A percentile compares a stretch with the other conserved stretches of the same genome.
These are phyloP conservation scores for Umbelopsis sp. DNA, from an alignment of 192 early-diverging fungal genomes.

Conservation along the genomic window DNA sequence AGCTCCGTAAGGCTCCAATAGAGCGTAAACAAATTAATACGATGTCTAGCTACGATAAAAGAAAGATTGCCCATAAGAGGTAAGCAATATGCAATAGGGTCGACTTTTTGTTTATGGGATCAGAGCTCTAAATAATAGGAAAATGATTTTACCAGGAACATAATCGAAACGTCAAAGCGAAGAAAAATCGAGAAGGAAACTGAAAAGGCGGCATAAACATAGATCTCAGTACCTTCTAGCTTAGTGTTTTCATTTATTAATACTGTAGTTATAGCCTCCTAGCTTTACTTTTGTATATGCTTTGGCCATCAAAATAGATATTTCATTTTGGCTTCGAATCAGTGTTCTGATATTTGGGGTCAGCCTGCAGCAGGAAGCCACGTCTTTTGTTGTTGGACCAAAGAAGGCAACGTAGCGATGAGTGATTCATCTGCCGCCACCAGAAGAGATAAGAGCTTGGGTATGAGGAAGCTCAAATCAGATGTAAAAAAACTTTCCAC, in stretches of 20 bases:
- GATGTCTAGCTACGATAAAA: slow-evolving; percentile 72
- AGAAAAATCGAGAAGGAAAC: slow-evolving; percentile 29
- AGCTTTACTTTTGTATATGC: not conserved
- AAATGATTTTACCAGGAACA: slow-evolving; percentile 25
- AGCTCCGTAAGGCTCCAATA: slow-evolving; percentile 72
- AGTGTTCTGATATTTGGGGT: no score
- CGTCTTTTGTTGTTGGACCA: no score
- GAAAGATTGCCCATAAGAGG: slow-evolving; percentile 68
- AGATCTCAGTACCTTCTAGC: no score
- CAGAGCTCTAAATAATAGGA: not conserved
- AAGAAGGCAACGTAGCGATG: no score
- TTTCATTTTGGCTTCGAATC: no score
- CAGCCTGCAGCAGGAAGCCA: no score
- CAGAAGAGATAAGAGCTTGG: no score
- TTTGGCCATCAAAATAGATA: slow-evolving; percentile 1
- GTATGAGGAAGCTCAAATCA: no score
- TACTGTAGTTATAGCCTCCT: not conserved
- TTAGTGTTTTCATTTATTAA: not conserved
- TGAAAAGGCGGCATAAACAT: not conserved
- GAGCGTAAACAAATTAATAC: slow-evolving; percentile 79
- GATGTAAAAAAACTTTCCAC: no score
- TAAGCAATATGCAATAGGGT: slow-evolving; percentile 33
- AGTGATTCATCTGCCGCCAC: no score
- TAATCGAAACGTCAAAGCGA: slow-evolving; percentile 42
- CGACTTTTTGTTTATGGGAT: not conserved